Base-by-base conservation (phyloP, 441 rosid species). In the Populus hybrid region DNA sequence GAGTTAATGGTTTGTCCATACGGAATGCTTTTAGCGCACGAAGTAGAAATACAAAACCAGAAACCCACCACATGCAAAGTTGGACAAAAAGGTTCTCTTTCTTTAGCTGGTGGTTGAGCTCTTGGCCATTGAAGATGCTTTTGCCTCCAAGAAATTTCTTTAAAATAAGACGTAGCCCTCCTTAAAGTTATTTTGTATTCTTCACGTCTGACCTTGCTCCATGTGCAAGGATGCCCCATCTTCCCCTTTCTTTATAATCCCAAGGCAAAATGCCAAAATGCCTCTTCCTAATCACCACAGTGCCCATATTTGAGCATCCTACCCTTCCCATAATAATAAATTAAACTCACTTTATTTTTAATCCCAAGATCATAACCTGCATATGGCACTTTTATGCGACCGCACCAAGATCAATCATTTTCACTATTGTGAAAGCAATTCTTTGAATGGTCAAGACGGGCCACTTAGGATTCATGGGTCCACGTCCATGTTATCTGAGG, bases 151-250 rank as follows among this genome's bases (percentile, higher is more conserved):
- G 4, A 16, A 67, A 10, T 16, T 0, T 18, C 20, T 12, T 26
- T 26, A 67, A 67, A 24, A 30, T 21, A 67, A 24, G 6, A 67
- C 70, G n/a, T 2, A 30, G 70, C 34, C 9, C 63, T 26, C n/a
- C 11, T 24, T 71, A 53, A 53, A 53, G 34, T 63, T 23, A 72
- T 72, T 72, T 50, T 72, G 38, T 28, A 50, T 53, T 53, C 57
- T 35, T 21, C 18, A 14, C 2, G 9, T 8, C 75, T 71, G 72
- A 28, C 36, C 71, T 40, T 21, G 35, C 9, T 8, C 77, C 81
- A 79, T 79, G 94, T 90, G 94, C 90, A 67, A 77, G 82, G 88
- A 82, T 86, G 81, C 86, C 92, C 88, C 87, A 84, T 83, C 82
- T 79, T 70, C 36, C 42, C 16, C 8, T 79, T 82, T 66, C 59